These are phyloP conservation scores for Murraya koenigii DNA, from an alignment of 345 rosid species.

Conservation along the genomic window DNA sequence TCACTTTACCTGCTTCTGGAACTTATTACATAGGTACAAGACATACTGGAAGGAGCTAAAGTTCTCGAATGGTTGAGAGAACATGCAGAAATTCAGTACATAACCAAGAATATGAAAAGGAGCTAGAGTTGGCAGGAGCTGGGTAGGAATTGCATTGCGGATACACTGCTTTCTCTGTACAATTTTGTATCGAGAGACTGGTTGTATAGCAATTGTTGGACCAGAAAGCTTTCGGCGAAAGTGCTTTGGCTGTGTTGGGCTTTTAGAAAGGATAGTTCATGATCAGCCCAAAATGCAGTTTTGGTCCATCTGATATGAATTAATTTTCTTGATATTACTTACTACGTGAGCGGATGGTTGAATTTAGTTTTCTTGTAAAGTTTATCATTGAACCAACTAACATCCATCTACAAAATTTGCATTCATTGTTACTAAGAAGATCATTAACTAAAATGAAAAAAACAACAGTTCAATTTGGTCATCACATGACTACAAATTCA, in stretches of 20 bases:
- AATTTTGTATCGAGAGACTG: neutral
- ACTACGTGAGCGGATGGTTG: too few species aligned
- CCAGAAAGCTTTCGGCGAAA: neutral
- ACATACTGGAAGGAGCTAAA: slow-evolving; percentile 86
- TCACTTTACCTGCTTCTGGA: neutral
- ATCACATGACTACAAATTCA: neutral
- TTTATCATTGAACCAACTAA: neutral
- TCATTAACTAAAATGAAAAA: neutral
- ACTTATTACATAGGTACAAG: slow-evolving; percentile 62
- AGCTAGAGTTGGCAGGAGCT: neutral
- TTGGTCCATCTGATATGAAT: neutral
- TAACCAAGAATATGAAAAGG: neutral
- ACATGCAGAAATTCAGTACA: slow-evolving; percentile 63
- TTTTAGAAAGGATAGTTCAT: neutral
- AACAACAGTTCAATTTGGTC: neutral
- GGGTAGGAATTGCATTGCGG: neutral
- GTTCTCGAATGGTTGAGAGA: slow-evolving; percentile 95
- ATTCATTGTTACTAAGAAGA: too few species aligned
- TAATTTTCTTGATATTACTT: too few species aligned
- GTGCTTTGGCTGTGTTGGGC: neutral
- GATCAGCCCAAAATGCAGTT: neutral
- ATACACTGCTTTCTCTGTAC: neutral
- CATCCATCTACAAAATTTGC: too few species aligned
- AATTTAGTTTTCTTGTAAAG: too few species aligned
- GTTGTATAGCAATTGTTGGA: slow-evolving; percentile 8